Evolutionary conservation across 2,329 filamentous ascomycete genomes (phyloP), one percentile per base, ranked within the genome.

Genomic region (Penicillium sp.): DNA sequence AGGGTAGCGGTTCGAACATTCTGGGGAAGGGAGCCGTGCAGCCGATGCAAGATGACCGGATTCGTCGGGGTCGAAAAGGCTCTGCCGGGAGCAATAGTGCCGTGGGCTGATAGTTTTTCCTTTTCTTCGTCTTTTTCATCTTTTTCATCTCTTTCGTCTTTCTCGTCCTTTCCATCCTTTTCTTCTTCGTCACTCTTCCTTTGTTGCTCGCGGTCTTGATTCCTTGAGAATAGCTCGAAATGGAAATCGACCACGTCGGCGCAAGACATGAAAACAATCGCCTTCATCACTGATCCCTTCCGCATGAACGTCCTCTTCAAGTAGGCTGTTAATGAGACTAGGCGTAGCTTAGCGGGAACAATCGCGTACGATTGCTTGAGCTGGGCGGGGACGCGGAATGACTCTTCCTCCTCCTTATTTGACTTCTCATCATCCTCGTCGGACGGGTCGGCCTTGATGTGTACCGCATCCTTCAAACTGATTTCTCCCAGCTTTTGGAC

Each of bases 161-260:
- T 56, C 2, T 9, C 21, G 6, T 38, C 35, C 36, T 39, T 39
- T 21, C 9, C 36, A 10, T 19, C 17, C 35, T 65, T 53, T 41
- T 29, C 39, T 36, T 60, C 65, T 23, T 72, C 62, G 35, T 71
- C 65, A 13, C 65, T 65, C 33, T 67, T 66, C 39, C 67, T 64
- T 41, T 49, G 42, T 49, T 60, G 58, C 58, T 70, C 53, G 59
- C 61, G 53, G 15, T 65, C 61, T 19, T 70, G 62, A 49, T 75
- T 74, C 19, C 76, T 77, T 7, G 81, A 88, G 57, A 99, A 84
- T 3, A 96, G 79, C 60, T 96, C 89, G 72, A 92, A 97, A 73
- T 97, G 93, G 68, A 97, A 99, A 72, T 99, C 92, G 58, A 97
- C 94, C 1, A 91, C 94, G 73, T 99, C 94, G 21, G 94, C 93